phyloP scores from a whole-genome alignment of 495 filamentous ascomycete genomes.

The Cetradonia linearis region DNA sequence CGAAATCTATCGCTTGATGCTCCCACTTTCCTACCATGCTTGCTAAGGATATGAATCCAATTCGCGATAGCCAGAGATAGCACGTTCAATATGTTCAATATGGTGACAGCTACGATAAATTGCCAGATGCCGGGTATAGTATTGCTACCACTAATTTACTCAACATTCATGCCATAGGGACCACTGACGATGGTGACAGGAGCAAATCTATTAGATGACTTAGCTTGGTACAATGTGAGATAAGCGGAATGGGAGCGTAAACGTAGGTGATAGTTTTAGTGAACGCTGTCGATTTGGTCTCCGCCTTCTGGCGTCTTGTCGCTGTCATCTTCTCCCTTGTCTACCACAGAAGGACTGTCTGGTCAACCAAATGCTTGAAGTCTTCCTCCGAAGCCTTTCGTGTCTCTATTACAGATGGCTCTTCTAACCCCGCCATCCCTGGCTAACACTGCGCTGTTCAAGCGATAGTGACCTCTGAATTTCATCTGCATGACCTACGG shows the following conservation, averaged over 20 bases:
- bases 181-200: constrained; percentile 26
- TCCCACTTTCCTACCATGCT: constrained; percentile 16
- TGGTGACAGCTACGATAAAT: constrained; percentile 24
- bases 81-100: constrained; percentile 21
- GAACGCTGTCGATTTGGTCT: constrained; percentile 21
- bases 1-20: background rate
- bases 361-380: constrained; percentile 26
- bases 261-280: constrained; percentile 27
- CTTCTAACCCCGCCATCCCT: constrained; percentile 17
- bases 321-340: constrained; percentile 21
- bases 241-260: constrained; percentile 8
- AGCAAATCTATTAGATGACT: constrained; percentile 19
- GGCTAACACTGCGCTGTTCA: constrained; percentile 22
- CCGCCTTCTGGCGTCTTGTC: constrained; percentile 17
- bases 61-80: constrained; percentile 13
- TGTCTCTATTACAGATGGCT: constrained; percentile 1
- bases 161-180: constrained; percentile 28
- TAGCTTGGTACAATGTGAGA: background rate
- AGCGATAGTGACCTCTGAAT: constrained; percentile 23
- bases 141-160: constrained; percentile 20
- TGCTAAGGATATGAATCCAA: constrained; percentile 21
- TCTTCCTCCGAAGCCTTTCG: constrained; percentile 22
- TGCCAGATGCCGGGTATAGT: constrained; percentile 27
- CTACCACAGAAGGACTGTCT: constrained; percentile 25
- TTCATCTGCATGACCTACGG: constrained; percentile 26